A percentile compares a stretch with the other conserved stretches of the same genome.
phyloP scores from a whole-genome alignment of 1,284 basidiomycete species.

The Apiotrichum domesticum region DNA sequence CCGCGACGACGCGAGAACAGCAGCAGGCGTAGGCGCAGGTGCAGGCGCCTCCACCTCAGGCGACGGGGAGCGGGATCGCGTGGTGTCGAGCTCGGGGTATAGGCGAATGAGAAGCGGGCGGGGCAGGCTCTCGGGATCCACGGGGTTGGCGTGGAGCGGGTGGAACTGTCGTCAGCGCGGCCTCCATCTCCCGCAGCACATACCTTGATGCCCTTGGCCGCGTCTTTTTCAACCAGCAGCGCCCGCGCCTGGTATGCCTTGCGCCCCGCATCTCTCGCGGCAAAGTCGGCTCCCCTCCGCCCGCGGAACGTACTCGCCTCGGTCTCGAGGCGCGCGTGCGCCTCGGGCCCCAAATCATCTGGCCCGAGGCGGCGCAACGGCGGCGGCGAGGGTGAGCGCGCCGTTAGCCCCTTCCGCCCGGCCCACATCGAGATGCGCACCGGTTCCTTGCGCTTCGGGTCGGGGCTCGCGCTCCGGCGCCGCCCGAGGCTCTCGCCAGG shows the following conservation, averaged over 20 bases:
- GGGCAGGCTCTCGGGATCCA: constrained; percentile 36
- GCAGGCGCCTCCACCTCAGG: constrained; percentile 3
- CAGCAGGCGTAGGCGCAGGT: background rate
- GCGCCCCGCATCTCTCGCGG: constrained; percentile 29
- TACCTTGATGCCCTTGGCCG: constrained; percentile 35
- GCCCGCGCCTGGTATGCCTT: constrained; percentile 35
- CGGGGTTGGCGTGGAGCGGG: constrained; percentile 40
- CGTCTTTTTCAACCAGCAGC: constrained; percentile 32
- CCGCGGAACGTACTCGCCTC: constrained; percentile 38
- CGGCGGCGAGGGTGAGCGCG: constrained; percentile 35
- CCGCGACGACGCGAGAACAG: constrained; percentile 3
- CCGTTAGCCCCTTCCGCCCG: constrained; percentile 33
- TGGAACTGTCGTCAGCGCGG: constrained; percentile 30
- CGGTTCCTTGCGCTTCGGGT: constrained; percentile 30
- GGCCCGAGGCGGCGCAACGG: constrained; percentile 25
- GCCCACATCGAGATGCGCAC: constrained; percentile 45
- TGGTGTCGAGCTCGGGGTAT: constrained; percentile 28
- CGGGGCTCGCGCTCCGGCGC: constrained; percentile 16
- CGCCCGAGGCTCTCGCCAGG: constrained; percentile 42
- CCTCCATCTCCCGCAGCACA: constrained; percentile 8
- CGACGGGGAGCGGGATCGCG: constrained; percentile 17
- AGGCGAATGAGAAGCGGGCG: constrained; percentile 32
- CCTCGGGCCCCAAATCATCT: constrained; percentile 25
- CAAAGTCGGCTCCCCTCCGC: constrained; percentile 28
- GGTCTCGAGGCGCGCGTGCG: constrained; percentile 25